Evolutionary conservation across 495 filamentous ascomycete genomes (phyloP).

Genomic region (Haplographium delicatum): DNA sequence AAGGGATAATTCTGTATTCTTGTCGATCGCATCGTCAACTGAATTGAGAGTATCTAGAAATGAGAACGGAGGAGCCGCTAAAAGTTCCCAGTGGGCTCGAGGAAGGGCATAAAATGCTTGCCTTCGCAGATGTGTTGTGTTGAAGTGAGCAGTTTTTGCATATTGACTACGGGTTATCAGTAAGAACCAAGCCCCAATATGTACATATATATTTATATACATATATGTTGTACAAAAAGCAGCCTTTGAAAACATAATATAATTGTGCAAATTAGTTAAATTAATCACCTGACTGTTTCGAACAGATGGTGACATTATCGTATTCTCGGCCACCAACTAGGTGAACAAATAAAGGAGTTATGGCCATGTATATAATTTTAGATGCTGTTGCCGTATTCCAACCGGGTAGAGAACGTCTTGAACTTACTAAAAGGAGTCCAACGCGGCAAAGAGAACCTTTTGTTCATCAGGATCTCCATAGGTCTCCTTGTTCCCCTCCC

Average conservation of each 20-base stretch:
- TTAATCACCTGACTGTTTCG: too few species aligned
- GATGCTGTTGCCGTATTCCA: too few species aligned
- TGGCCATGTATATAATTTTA: too few species aligned
- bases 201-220: too few species aligned
- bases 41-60: conserved; percentile 68
- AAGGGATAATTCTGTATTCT: conserved; percentile 77
- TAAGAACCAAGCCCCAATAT: too few species aligned
- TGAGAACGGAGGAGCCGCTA: conserved; percentile 75
- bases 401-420: background rate
- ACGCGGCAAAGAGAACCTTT: conserved; percentile 64
- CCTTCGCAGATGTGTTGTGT: conserved; percentile 81
- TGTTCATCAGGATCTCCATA: conserved; percentile 66
- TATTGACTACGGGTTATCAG: conserved; percentile 87
- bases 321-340: too few species aligned
- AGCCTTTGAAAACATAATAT: too few species aligned
- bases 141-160: conserved; percentile 72
- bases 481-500: conserved; percentile 31
- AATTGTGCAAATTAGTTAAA: too few species aligned
- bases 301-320: too few species aligned
- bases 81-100: conserved; percentile 69
- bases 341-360: too few species aligned
- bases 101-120: conserved; percentile 92
- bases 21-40: conserved; percentile 84
- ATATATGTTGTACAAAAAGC: too few species aligned
- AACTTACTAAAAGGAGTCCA: conserved; percentile 82